phyloP scores from a whole-genome alignment of 164 flowering plant species.

The Vitis rupestris region DNA sequence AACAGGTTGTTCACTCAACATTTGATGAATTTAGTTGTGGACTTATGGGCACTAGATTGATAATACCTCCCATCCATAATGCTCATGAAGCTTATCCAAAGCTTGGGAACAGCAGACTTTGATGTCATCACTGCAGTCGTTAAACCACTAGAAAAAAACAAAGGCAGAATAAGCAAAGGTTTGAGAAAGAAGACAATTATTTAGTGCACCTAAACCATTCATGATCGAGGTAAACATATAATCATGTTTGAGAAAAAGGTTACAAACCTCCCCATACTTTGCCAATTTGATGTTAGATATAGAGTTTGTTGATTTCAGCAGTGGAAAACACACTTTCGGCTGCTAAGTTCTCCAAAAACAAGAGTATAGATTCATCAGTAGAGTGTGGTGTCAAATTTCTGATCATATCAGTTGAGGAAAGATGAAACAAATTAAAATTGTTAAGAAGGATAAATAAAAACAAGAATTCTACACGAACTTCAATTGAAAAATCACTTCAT shows the following conservation, averaged over 20 bases:
- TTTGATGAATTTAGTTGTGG: background rate
- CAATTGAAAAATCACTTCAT: too few species aligned
- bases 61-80: conserved; percentile 78
- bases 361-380: conserved; percentile 11
- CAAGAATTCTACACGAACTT: too few species aligned
- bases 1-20: background rate
- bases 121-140: conserved; percentile 76
- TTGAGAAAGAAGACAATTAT: background rate
- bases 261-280: conserved; percentile 73
- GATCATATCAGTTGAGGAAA: too few species aligned
- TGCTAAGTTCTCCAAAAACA: conserved; percentile 28
- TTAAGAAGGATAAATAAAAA: too few species aligned
- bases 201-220: background rate
- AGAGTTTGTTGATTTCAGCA: conserved; percentile 38
- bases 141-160: conserved; percentile 66
- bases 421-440: too few species aligned
- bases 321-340: conserved; percentile 64
- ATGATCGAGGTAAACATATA: background rate
- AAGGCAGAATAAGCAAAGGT: conserved; percentile 4
- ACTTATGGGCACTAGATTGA: background rate
- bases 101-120: conserved; percentile 63
- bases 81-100: conserved; percentile 45
- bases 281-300: conserved; percentile 59
- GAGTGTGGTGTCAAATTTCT: background rate
- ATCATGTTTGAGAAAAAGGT: background rate